Conservation (phyloP, 495 filamentous ascomycete species). For the Lasiosphaeria ovina region DNA sequence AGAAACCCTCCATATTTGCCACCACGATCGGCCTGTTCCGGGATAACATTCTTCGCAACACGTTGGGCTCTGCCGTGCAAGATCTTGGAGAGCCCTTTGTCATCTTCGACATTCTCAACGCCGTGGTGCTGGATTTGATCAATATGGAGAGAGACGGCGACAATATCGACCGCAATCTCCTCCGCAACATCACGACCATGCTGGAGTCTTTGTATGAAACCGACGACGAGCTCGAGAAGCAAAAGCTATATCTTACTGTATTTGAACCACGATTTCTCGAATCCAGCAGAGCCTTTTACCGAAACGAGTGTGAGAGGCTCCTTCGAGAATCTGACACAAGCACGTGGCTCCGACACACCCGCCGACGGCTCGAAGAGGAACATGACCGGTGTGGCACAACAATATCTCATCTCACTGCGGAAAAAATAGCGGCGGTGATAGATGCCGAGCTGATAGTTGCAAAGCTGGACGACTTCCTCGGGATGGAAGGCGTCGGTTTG, state of each 20-base stretch:
- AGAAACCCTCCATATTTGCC: constrained; percentile 75
- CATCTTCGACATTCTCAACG: constrained; percentile 70
- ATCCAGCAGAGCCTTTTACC: constrained; percentile 72
- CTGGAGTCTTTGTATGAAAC: constrained; percentile 86
- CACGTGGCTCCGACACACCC: constrained; percentile 77
- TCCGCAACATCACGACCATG: constrained; percentile 85
- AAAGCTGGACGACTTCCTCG: constrained; percentile 77
- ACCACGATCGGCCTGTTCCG: constrained; percentile 84
- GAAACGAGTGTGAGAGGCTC: constrained; percentile 65
- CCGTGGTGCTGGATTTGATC: constrained; percentile 85
- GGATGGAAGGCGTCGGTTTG: constrained; percentile 79
- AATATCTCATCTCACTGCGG: constrained; percentile 63
- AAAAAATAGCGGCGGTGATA: constrained; percentile 74
- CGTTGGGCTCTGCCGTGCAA: constrained; percentile 35
- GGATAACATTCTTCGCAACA: constrained; percentile 67
- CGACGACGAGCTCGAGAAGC: constrained; percentile 65
- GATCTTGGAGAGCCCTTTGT: constrained; percentile 34
- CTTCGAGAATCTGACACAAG: constrained; percentile 76
- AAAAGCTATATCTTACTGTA: constrained; percentile 77
- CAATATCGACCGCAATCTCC: constrained; percentile 76
- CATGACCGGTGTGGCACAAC: constrained; percentile 76
- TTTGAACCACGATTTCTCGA: constrained; percentile 80
- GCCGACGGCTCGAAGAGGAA: constrained; percentile 75
- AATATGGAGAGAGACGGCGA: constrained; percentile 89
- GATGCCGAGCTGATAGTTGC: constrained; percentile 75